Percentiles rank a stretch among this genome's conserved stretches.
Evolutionary conservation across 495 filamentous ascomycete species (phyloP).

Genomic region (Neurospora terricola): DNA sequence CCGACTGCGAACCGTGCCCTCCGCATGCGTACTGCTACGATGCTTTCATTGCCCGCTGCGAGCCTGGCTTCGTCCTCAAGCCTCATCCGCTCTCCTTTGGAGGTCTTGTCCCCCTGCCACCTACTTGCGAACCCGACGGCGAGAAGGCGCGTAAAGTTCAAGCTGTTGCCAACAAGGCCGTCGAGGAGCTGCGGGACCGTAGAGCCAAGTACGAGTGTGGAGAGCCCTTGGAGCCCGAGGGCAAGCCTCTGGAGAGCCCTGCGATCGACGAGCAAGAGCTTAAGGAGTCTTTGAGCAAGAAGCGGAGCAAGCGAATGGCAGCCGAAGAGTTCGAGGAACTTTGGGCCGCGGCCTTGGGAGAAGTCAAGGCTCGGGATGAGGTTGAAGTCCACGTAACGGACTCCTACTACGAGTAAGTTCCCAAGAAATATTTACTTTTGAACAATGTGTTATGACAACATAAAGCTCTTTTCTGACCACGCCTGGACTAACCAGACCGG

Average conservation of each 20-base stretch:
- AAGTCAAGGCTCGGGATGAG: constrained; percentile 74
- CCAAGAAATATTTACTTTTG: not conserved
- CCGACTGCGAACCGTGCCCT: constrained; percentile 85
- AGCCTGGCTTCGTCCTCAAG: constrained; percentile 76
- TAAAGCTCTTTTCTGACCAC: constrained; percentile 29
- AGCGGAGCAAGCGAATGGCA: constrained; percentile 66
- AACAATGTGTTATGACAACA: constrained; percentile 3
- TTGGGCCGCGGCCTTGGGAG: constrained; percentile 77
- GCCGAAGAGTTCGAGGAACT: constrained; percentile 88
- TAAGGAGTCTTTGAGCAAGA: constrained; percentile 61
- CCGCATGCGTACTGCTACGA: constrained; percentile 81
- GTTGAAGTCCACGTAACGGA: constrained; percentile 54
- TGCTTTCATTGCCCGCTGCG: constrained; percentile 66
- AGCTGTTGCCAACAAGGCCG: constrained; percentile 74
- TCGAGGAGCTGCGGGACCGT: constrained; percentile 78
- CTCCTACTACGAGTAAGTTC: constrained; percentile 51
- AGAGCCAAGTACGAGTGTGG: constrained; percentile 87
- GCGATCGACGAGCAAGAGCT: constrained; percentile 67
- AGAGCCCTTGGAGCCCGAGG: constrained; percentile 53
- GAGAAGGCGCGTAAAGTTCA: constrained; percentile 82
- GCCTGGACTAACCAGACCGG: constrained; percentile 65
- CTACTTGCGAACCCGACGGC: constrained; percentile 91
- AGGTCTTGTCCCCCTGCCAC: constrained; percentile 73
- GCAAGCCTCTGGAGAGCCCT: constrained; percentile 45
- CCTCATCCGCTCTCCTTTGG: constrained; percentile 74